Base-by-base conservation (phyloP, 2,329 filamentous ascomycete species). In the Purpureocillium lavendulum region DNA sequence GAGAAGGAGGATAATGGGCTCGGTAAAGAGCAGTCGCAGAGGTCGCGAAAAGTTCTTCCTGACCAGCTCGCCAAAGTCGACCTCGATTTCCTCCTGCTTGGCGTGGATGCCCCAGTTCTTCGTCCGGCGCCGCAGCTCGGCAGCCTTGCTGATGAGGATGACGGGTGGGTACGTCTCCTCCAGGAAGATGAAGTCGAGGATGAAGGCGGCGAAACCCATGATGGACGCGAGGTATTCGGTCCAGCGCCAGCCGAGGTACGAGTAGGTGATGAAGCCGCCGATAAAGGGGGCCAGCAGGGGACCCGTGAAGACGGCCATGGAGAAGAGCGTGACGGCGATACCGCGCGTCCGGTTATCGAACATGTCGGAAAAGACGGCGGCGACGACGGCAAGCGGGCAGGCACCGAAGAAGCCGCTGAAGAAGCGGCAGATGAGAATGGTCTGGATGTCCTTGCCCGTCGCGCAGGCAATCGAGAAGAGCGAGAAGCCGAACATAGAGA, bases 361-460 rank as follows among this genome's bases (percentile, higher is more conserved):
- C 75, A 84, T 80, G 59, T 87, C 82, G 16, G 77, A 78, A 59
- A 84, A 84, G 39, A 84, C 77, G 42, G 80, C 82, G 4, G 77
- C 81, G 39, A 82, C 81, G 53, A 85, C 70, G 48, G 84, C 73
- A 32, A 87, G 61, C 3, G 80, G 77, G 43, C 76, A 81, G 38
- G 80, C 81, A 21, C 82, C 83, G 46, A 83, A 83, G 55, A 84
- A 82, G 36, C 85, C 84, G 43, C 67, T 66, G 50, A 88, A 84
- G 64, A 90, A 86, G 12, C 85, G 77, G 52, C 77, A 80, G 41
- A 88, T 71, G 17, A 85, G 65, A 15, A 90, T 65, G 0, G 81
- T 80, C 51, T 82, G 79, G 34, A 88, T 69, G 44, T 81, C 81
- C 51, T 84, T 80, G 43, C 71, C 73, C 4, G 76, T 75, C 7